phyloP scores from a whole-genome alignment of 441 rosid genomes.

The Croton laevigatus region DNA sequence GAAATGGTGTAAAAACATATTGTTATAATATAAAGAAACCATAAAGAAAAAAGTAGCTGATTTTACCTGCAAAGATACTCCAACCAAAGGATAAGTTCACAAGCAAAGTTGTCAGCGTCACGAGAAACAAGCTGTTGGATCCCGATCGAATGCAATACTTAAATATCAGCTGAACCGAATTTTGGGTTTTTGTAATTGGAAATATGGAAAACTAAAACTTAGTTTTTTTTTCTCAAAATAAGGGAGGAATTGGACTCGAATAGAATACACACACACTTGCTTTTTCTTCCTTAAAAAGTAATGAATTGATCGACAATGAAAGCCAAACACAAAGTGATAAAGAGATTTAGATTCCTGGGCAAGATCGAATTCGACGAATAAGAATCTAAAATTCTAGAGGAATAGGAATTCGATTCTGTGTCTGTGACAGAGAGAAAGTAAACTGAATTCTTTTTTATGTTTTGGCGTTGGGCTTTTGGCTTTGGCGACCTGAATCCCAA shows the following conservation, averaged over 20 bases:
- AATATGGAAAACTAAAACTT: neutral
- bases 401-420: slow-evolving; percentile 14
- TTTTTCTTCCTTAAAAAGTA: slow-evolving; percentile 27
- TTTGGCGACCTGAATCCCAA: no score
- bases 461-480: no score
- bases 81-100: slow-evolving; percentile 13
- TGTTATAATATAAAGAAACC: neutral
- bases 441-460: no score
- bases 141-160: slow-evolving; percentile 22
- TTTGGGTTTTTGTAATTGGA: neutral
- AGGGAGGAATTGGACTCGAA: slow-evolving; percentile 22
- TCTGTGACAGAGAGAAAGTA: no score
- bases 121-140: slow-evolving; percentile 30
- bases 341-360: slow-evolving; percentile 1
- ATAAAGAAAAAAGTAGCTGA: neutral
- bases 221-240: neutral
- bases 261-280: no score
- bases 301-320: slow-evolving; percentile 30
- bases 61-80: slow-evolving; percentile 28
- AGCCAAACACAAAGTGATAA: neutral
- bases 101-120: neutral
- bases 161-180: slow-evolving; percentile 25
- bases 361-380: slow-evolving; percentile 2
- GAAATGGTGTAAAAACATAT: slow-evolving; percentile 13
- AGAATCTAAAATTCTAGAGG: slow-evolving; percentile 2